These are phyloP conservation scores for Pyrenophora teres DNA, from an alignment of 2,329 filamentous ascomycete species.

Conservation along the genomic window DNA sequence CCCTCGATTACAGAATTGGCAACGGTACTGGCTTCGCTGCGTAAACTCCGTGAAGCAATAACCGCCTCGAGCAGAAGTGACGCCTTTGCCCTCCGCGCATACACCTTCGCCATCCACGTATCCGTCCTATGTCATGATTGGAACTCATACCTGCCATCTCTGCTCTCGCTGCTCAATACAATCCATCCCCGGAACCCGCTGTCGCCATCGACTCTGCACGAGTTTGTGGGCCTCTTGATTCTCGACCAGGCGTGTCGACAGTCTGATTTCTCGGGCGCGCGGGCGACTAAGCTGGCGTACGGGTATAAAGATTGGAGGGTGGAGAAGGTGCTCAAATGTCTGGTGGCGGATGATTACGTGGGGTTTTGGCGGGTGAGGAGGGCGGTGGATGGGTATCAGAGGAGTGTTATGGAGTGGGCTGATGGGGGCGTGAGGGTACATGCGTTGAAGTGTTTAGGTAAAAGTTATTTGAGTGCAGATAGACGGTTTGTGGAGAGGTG, in stretches of 20 bases:
- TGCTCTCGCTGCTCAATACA: constrained; percentile 74
- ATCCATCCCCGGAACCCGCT: constrained; percentile 73
- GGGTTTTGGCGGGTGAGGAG: constrained; percentile 73
- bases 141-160: constrained; percentile 87
- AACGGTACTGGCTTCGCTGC: constrained; percentile 78
- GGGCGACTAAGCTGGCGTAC: constrained; percentile 66
- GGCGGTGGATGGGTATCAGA: constrained; percentile 78
- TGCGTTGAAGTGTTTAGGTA: constrained; percentile 83
- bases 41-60: constrained; percentile 90
- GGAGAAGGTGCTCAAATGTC: constrained; percentile 67
- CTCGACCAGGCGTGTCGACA: constrained; percentile 89
- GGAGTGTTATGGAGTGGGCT: constrained; percentile 79
- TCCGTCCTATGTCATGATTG: constrained; percentile 80
- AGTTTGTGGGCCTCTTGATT: constrained; percentile 80
- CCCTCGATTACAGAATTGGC: constrained; percentile 63
- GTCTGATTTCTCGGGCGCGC: constrained; percentile 73
- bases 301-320: constrained; percentile 69
- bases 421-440: constrained; percentile 74
- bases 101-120: constrained; percentile 87
- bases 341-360: constrained; percentile 83
- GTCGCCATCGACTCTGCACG: constrained; percentile 72
- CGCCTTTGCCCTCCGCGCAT: constrained; percentile 82
- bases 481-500: constrained; percentile 69
- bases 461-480: constrained; percentile 77
- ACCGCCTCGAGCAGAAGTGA: constrained; percentile 77